Evolutionary conservation across 2,329 filamentous ascomycete species (phyloP).

Genomic region (Remersonia thermophila): DNA sequence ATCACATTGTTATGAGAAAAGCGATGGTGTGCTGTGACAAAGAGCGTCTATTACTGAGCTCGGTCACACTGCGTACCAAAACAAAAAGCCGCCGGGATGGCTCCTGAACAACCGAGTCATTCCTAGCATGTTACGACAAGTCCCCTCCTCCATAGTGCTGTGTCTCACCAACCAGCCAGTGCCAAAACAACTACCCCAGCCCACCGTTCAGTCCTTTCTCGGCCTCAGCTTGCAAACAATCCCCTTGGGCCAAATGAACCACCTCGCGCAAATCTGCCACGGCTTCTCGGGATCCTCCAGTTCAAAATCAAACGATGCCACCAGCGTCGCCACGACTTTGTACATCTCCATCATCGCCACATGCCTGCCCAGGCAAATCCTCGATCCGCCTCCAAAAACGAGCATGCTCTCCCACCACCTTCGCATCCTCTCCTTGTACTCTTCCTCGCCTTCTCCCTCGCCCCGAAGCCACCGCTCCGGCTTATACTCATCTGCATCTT

Average conservation of each 20-base stretch:
- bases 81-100: no score
- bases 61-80: no score
- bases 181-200: no score
- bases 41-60: no score
- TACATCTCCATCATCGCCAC: slow-evolving; percentile 24
- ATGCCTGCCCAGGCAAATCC: slow-evolving; percentile 28
- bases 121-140: no score
- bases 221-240: slow-evolving; percentile 10
- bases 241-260: slow-evolving; percentile 13
- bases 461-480: slow-evolving; percentile 36
- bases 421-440: slow-evolving; percentile 23
- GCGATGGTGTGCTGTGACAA: no score
- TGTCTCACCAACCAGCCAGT: no score
- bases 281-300: slow-evolving; percentile 13
- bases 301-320: slow-evolving; percentile 28
- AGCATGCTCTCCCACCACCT: slow-evolving; percentile 28
- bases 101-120: no score
- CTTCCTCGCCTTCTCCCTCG: slow-evolving; percentile 22
- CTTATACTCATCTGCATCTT: slow-evolving; percentile 30
- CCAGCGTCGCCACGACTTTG: slow-evolving; percentile 30
- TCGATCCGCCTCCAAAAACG: slow-evolving; percentile 28
- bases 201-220: neutral
- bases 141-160: no score
- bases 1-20: no score
- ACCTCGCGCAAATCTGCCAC: slow-evolving; percentile 16